Base-by-base conservation (phyloP, 768 basidiomycete species). In the Exidia glandulosa region DNA sequence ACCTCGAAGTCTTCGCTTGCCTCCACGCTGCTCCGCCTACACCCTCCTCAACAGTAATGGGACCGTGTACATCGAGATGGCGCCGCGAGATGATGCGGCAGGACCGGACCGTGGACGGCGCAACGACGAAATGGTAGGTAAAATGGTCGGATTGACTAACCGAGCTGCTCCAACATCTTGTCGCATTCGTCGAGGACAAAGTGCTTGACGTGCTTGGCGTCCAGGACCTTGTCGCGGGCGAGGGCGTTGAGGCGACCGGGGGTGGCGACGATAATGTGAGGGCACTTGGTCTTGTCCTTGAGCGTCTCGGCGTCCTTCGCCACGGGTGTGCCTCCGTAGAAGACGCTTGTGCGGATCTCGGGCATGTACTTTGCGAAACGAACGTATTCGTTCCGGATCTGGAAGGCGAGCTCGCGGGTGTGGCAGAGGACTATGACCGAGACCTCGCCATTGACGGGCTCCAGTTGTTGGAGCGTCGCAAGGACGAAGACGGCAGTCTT, bases 161-260 rank as follows among this genome's bases (percentile, higher is more conserved):
- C 96, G 79, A 99, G 94, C 85, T 94, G 90, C 83, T 99, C 96
- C 73, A 99, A 88, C 93, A 99, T 97, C 85, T 99, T 99, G 83
- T 99, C 96, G 83, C 96, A 99, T 79, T 99, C 96, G 83, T 99
- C 96, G 73, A 99, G 80, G 60, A 96, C 94, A 76, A 99, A 99
- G 79, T 98, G 95, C 78, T 98, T 98, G 74, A 98, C 93, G 70
- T 90, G 86, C 76, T 90, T 90, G 64, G 90, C 90, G 71, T 96
- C 92, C 75, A 99, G 73, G 68, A 88, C 82, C 80, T 98, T 98
- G 77, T 98, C 96, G 66, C 95, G 81, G 56, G 87, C 85, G 66
- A 99, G 87, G 59, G 94, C 95, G 71, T 97, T 96, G 72, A 97
- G 80, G 62, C 96, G 88, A 67, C 96, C 96, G 56, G 96, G 96